Evolutionary conservation across 805 yeast genomes (phyloP).

Genomic region (Candida nemodendra): DNA sequence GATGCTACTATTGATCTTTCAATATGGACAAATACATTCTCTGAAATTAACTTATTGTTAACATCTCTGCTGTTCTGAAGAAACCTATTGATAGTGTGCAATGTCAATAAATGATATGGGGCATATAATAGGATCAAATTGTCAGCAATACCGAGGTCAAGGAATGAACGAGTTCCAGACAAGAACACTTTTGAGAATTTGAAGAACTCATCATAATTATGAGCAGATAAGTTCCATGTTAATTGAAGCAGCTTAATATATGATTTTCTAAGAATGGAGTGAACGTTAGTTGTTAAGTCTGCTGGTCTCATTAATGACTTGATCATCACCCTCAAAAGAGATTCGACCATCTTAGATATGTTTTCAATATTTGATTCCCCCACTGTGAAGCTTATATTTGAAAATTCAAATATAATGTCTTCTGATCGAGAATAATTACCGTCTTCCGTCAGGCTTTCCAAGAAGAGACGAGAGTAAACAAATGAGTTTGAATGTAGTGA

Average conservation of each 20-base stretch:
- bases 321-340: constrained; percentile 11
- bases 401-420: constrained; percentile 17
- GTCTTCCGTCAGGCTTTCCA: constrained; percentile 15
- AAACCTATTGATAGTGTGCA: constrained; percentile 19
- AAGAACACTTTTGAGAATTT: constrained; percentile 18
- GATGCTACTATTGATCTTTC: constrained; percentile 16
- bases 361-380: constrained; percentile 9
- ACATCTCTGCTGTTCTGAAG: constrained; percentile 7
- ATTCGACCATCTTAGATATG: constrained; percentile 11
- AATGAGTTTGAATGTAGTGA: constrained; percentile 14
- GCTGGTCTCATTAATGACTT: constrained; percentile 3
- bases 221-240: constrained; percentile 21
- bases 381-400: constrained; percentile 14
- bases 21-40: not conserved
- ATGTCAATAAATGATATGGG: constrained; percentile 25
- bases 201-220: constrained; percentile 10
- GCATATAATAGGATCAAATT: constrained; percentile 14
- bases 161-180: constrained; percentile 7
- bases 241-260: constrained; percentile 26
- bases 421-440: constrained; percentile 17
- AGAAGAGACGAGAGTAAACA: constrained; percentile 16
- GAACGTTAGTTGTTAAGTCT: constrained; percentile 1
- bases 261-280: constrained; percentile 21
- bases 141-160: constrained; percentile 10
- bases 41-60: constrained; percentile 4